A percentile compares a stretch with the other conserved stretches of the same genome.
phyloP scores from a whole-genome alignment of 2,329 filamentous ascomycete species.

The Sporothrix brasiliensis region DNA sequence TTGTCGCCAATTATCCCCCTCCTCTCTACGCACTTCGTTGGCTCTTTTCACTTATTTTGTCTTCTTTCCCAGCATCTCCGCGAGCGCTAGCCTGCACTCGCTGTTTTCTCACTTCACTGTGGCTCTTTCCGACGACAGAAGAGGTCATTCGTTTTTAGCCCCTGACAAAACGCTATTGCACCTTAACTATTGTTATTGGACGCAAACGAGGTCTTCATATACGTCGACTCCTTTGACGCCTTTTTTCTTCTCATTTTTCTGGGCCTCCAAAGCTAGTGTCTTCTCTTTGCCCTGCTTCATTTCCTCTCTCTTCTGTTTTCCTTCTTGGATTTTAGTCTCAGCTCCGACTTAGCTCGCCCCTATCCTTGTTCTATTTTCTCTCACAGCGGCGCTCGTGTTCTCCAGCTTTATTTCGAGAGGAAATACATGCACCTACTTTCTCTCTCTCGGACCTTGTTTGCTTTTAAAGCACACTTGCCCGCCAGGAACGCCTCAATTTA shows the following conservation, averaged over 20 bases:
- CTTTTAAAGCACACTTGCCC: background rate
- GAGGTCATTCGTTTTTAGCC: background rate
- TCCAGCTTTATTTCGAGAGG: conserved; percentile 18
- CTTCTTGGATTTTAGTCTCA: conserved; percentile 16
- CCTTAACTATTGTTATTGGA: background rate
- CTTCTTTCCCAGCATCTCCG: background rate
- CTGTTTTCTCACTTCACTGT: background rate
- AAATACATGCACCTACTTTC: background rate
- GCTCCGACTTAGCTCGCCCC: conserved; percentile 29
- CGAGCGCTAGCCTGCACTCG: background rate
- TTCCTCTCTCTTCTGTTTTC: background rate
- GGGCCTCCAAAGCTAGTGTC: conserved; percentile 7
- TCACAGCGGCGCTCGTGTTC: conserved; percentile 11
- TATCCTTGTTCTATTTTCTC: conserved; percentile 20
- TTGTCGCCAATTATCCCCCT: background rate
- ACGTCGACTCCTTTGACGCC: conserved; percentile 12
- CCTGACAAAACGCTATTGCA: background rate
- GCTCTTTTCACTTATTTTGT: conserved; percentile 11
- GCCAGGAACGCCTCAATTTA: conserved; percentile 9
- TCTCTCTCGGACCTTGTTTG: background rate
- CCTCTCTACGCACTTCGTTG: conserved; percentile 12
- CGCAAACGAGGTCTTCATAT: background rate
- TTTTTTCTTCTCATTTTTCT: conserved; percentile 15
- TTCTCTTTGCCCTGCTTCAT: conserved; percentile 20
- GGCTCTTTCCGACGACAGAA: background rate